Conservation (phyloP, 306 rosid species). For the Aeschynomene evenia region DNA sequence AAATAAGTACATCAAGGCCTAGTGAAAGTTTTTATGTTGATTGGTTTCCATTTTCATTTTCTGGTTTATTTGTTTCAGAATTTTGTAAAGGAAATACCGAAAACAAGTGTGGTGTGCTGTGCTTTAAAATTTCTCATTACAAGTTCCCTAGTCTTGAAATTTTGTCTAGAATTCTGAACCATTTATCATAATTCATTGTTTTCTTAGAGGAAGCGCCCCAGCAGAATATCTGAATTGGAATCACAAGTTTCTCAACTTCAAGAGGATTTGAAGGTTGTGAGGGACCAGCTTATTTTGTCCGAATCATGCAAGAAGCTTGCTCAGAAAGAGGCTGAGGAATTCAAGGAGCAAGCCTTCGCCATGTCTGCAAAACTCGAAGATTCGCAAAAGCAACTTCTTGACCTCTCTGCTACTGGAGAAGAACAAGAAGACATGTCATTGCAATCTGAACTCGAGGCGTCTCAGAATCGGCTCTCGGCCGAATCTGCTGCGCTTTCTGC, state of each 20-base stretch:
- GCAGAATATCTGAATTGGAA: constrained; percentile 82
- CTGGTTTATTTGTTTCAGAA: neutral
- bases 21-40: neutral
- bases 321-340: constrained; percentile 67
- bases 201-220: constrained; percentile 76
- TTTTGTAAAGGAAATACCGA: neutral
- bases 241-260: constrained; percentile 76
- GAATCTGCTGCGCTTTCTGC: constrained; percentile 61
- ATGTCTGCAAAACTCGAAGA: constrained; percentile 67
- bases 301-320: constrained; percentile 76
- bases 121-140: neutral
- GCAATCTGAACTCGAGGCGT: constrained; percentile 54
- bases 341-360: constrained; percentile 52
- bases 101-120: neutral
- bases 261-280: constrained; percentile 67
- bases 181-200: constrained; percentile 22
- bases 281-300: constrained; percentile 54
- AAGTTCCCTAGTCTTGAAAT: neutral
- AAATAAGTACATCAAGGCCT: neutral
- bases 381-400: constrained; percentile 58
- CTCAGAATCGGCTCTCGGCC: constrained; percentile 50
- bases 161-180: constrained; percentile 20
- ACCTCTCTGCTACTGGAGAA: constrained; percentile 57
- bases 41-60: neutral
- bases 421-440: constrained; percentile 50